phyloP scores from a whole-genome alignment of 371 early-diverging fungal genomes.

The Mortierella polycephala region DNA sequence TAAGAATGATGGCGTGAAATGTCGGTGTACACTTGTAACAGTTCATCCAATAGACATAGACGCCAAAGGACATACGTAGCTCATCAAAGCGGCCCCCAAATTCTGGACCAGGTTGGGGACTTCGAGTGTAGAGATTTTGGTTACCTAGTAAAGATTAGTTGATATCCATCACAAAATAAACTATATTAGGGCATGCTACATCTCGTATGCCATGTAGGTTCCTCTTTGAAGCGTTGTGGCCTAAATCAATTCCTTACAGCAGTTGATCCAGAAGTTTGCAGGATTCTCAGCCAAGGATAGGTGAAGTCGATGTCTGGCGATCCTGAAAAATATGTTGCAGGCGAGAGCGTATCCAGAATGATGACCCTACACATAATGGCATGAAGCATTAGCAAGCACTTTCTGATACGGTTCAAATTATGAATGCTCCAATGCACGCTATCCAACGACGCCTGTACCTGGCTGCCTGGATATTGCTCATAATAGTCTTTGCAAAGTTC shows the following conservation, averaged over 20 bases:
- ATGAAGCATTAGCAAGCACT: background rate
- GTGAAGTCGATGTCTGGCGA: slow-evolving; percentile 39
- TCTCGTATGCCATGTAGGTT: background rate
- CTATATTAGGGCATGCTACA: too few relatives aligned
- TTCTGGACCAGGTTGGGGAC: slow-evolving; percentile 53
- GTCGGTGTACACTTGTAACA: too few relatives aligned
- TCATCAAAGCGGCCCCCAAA: slow-evolving; percentile 45
- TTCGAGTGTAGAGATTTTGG: slow-evolving; percentile 48
- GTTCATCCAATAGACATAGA: too few relatives aligned
- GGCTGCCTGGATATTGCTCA: slow-evolving; percentile 35
- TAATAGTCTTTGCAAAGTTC: slow-evolving; percentile 46
- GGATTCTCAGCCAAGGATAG: slow-evolving; percentile 48
- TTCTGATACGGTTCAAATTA: background rate
- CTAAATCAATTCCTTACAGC: slow-evolving; percentile 13
- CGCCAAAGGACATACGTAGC: slow-evolving; percentile 26
- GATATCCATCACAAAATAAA: background rate
- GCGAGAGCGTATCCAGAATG: slow-evolving; percentile 47
- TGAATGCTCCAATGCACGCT: background rate
- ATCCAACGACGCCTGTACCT: slow-evolving; percentile 9
- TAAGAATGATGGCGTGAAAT: background rate
- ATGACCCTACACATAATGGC: slow-evolving; percentile 21
- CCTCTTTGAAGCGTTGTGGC: background rate
- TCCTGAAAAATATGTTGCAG: slow-evolving; percentile 42
- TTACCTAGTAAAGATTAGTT: slow-evolving; percentile 7
- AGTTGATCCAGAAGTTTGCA: slow-evolving; percentile 44